A percentile compares a stretch with the other conserved stretches of the same genome.
Evolutionary conservation across 768 basidiomycete genomes (phyloP).

Genomic region (Gelatoporia subvermispora): DNA sequence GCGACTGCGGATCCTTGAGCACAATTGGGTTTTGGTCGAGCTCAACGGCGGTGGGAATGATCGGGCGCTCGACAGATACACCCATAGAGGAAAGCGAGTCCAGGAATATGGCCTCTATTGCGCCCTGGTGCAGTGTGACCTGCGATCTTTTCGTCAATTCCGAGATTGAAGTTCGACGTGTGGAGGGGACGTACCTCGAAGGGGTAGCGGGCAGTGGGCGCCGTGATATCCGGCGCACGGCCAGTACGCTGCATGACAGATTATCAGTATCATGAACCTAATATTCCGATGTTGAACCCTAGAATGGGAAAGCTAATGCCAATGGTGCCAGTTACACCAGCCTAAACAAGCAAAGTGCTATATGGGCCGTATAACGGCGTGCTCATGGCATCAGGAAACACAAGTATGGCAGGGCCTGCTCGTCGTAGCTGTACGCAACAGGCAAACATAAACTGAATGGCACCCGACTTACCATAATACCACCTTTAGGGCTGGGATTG

Average conservation of each 20-base stretch:
- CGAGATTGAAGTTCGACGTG: too few relatives aligned
- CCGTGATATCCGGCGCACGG: constrained; percentile 56
- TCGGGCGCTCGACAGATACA: constrained; percentile 45
- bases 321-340: too few relatives aligned
- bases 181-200: constrained; percentile 46
- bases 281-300: too few relatives aligned
- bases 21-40: constrained; percentile 37
- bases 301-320: too few relatives aligned
- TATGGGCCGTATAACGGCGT: too few relatives aligned
- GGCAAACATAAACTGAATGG: too few relatives aligned
- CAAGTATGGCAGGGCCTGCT: too few relatives aligned
- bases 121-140: constrained; percentile 61
- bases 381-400: too few relatives aligned
- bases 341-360: too few relatives aligned
- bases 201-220: constrained; percentile 61
- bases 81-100: constrained; percentile 47
- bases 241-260: constrained; percentile 45
- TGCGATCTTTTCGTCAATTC: constrained; percentile 13
- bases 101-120: constrained; percentile 54
- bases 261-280: not conserved
- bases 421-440: too few relatives aligned
- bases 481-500: constrained; percentile 55
- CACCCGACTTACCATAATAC: constrained; percentile 53
- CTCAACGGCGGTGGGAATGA: constrained; percentile 44
- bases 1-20: constrained; percentile 35